Percentiles rank a stretch among this genome's conserved stretches.
phyloP scores from a whole-genome alignment of 768 basidiomycete species.

The Pulveroboletus sp. region DNA sequence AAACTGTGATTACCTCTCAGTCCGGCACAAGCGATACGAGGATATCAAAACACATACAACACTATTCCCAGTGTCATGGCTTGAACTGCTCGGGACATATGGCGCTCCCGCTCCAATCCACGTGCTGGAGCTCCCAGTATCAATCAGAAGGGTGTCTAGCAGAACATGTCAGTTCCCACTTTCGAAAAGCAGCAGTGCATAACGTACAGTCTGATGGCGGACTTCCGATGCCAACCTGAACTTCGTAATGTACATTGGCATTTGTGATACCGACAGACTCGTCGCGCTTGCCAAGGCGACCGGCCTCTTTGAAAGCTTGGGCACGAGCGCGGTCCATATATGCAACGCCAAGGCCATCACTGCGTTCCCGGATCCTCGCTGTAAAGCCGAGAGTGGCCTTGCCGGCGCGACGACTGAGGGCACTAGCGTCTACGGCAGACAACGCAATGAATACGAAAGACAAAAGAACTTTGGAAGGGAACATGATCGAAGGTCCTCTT shows the following conservation, averaged over 20 bases:
- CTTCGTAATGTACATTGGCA: slow-evolving; percentile 22
- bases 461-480: too few species aligned
- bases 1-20: not conserved
- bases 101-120: slow-evolving; percentile 22
- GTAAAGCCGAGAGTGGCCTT: not conserved
- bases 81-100: slow-evolving; percentile 12
- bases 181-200: too few species aligned
- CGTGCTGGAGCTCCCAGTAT: slow-evolving; percentile 31
- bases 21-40: not conserved
- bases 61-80: slow-evolving; percentile 11
- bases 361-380: not conserved
- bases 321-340: slow-evolving; percentile 21
- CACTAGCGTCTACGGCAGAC: too few species aligned
- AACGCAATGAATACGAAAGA: too few species aligned
- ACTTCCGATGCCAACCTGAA: slow-evolving; percentile 25
- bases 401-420: not conserved
- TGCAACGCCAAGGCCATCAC: not conserved
- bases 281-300: slow-evolving; percentile 5
- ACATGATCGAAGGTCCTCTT: too few species aligned
- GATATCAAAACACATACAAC: not conserved
- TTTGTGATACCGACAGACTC: slow-evolving; percentile 16
- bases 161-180: not conserved
- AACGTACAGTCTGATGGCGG: slow-evolving; percentile 26
- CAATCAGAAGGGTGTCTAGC: slow-evolving; percentile 27
- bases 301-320: slow-evolving; percentile 5